Evolutionary conservation across 139 green algal species (phyloP), one percentile per base, ranked within the genome.

Genomic region (Ettlia oleoabundans): DNA sequence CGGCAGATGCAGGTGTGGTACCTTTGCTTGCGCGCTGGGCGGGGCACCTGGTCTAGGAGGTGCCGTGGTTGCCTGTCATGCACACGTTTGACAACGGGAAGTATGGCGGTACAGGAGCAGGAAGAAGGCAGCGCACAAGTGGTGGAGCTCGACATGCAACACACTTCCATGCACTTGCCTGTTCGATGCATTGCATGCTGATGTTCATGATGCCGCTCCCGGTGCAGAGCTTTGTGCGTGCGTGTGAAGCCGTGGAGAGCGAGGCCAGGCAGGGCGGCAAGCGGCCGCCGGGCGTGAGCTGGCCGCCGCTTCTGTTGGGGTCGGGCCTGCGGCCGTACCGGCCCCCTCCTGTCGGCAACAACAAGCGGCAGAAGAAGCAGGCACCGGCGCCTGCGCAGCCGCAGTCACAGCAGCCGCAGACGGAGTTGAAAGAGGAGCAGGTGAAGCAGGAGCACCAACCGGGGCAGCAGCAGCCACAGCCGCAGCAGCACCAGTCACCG

Each of bases 1-100:
- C 76, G 90, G 30, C 89, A 92, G 86, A 82, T 93, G 66, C 81
- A 89, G 80, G 68, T 84, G 52, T 1, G 64, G 37, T 24, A 4
- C 9, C 32, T 9, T 3, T 18, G 28, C 6, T 15, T 19, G n/a
- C n/a, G 33, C 28, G 6, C 28, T 10, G 4, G 52, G 15, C 9
- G 52, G 41, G 52, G 43, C 28, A 28, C 6, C 18, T 1, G 28
- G 10, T 21, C 8, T 22, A 42, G n/a, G n/a, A 13, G 18, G 41
- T n/a, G 68, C 68, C n/a, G 35, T 63, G 28, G n/a, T n/a, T n/a
- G n/a, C n/a, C n/a, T n/a, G n/a, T n/a, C n/a, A n/a, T n/a, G n/a
- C n/a, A n/a, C n/a, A n/a, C n/a, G n/a, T n/a, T n/a, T n/a, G n/a
- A n/a, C n/a, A n/a, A n/a, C n/a, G n/a, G n/a, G n/a, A n/a, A n/a